Evolutionary conservation across 768 basidiomycete species (phyloP), one percentile per base, ranked within the genome.

Genomic region (Exidia glandulosa): DNA sequence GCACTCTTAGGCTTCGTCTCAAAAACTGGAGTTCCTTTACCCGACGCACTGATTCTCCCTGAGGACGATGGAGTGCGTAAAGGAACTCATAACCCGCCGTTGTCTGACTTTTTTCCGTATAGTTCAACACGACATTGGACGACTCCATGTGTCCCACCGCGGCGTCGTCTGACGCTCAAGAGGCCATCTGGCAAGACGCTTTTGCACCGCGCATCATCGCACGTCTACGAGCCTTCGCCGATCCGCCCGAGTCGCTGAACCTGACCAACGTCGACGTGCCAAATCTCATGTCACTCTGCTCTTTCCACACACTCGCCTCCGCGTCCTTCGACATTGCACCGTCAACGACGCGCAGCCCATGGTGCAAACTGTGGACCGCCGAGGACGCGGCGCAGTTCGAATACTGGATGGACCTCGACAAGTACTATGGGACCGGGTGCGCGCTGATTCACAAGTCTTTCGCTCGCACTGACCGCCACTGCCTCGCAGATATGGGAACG

Each of bases 371-470:
- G n/a, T 94, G 94, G 70, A 74, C 75, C 0, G 57, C 64, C 14
- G 72, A 77, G 3, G 90, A 91, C 57, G 92, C 86, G 68, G 72
- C 71, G 30, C 77, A 76, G 0, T 85, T 83, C 65, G 88, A 88
- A 63, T 89, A 90, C 67, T 76, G 74, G 54, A 78, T 78, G 2
- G 91, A 93, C 67, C 69, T 94, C 9, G 80, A 83, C 63, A 89
- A 92, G 69, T 94, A 82, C 68, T 91, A 93, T 69, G 76, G 76
- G 32, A 88, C 84, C 13, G 88, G 88, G 84, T 87, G 60, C 25
- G 81, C 66, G 25, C 31, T 16, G 47, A 41, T 31, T n/a, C 19
- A 36, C 30, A 57, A 29, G 10, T 14, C 30, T 1, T 45, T 56
- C 52, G 60, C 33, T 32, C 31, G 57, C 50, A 1, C 9, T 23